Percentiles rank a stretch among this genome's conserved stretches.
Evolutionary conservation across 228 moss, liverwort and hornwort genomes (phyloP).

Genomic region (Sphagnum fallax): DNA sequence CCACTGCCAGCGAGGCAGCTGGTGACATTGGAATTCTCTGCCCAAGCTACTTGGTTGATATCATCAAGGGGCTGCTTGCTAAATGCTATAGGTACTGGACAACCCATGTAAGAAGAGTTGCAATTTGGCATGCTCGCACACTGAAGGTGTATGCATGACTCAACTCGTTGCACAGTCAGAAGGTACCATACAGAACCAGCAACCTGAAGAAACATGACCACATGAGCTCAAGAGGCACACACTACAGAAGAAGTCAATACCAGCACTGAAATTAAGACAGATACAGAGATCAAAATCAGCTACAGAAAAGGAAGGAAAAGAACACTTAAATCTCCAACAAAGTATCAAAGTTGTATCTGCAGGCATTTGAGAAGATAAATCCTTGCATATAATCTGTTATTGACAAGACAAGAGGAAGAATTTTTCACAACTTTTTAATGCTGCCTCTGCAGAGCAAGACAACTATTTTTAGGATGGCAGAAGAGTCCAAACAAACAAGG

Average conservation of each 20-base stretch:
- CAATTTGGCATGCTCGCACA: conserved; percentile 3
- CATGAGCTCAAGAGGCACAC: background rate
- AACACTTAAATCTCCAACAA: background rate
- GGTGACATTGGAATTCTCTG: background rate
- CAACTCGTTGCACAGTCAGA: conserved; percentile 9
- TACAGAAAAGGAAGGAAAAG: background rate
- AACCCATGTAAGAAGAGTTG: conserved; percentile 1
- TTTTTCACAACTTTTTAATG: background rate
- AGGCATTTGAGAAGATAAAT: background rate
- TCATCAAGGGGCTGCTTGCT: background rate
- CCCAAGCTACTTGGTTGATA: background rate
- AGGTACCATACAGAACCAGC: conserved; percentile 18
- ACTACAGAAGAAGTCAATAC: background rate
- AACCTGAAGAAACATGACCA: conserved; percentile 2
- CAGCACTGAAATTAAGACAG: background rate
- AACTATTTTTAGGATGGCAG: background rate
- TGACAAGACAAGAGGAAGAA: background rate
- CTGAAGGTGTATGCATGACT: conserved; percentile 1
- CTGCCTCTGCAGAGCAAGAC: background rate
- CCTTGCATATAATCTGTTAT: background rate
- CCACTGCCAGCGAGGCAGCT: conserved; percentile 3
- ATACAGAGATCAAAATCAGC: background rate
- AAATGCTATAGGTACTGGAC: conserved; percentile 2
- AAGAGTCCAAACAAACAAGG: background rate
- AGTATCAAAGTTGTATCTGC: background rate